Evolutionary conservation across 2,329 filamentous ascomycete species (phyloP).

Genomic region (Pseudogymnoascus sp.): DNA sequence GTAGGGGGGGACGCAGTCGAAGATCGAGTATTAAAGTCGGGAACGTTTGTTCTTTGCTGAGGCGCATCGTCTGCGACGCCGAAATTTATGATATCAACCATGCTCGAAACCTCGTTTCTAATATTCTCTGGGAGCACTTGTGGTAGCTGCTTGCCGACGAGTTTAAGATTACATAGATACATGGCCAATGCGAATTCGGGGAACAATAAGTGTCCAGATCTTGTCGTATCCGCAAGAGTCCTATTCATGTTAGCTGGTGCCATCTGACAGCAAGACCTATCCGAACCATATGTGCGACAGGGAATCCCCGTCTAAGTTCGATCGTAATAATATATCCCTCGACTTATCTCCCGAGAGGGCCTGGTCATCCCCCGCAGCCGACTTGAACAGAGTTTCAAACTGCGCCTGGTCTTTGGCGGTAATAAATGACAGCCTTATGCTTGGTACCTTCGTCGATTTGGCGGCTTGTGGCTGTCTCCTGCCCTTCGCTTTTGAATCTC

Average conservation of each 20-base stretch:
- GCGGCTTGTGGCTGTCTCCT: conserved; percentile 42
- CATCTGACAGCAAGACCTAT: conserved; percentile 9
- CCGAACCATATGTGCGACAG: conserved; percentile 85
- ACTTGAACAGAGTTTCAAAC: conserved; percentile 97
- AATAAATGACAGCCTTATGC: conserved; percentile 90
- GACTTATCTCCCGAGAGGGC: conserved; percentile 90
- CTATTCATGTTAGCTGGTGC: conserved; percentile 34
- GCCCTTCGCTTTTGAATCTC: conserved; percentile 34
- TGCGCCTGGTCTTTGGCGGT: conserved; percentile 90
- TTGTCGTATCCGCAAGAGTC: conserved; percentile 90
- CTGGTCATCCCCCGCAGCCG: conserved; percentile 74
- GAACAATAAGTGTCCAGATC: conserved; percentile 91
- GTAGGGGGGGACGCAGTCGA: conserved; percentile 42
- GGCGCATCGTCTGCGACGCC: conserved; percentile 67
- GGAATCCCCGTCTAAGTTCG: conserved; percentile 76
- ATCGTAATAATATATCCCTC: conserved; percentile 78
- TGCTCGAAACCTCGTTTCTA: conserved; percentile 94
- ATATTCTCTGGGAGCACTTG: conserved; percentile 69
- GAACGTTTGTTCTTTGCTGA: conserved; percentile 51
- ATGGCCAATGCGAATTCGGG: conserved; percentile 96
- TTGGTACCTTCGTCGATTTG: conserved; percentile 74
- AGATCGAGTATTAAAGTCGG: conserved; percentile 56
- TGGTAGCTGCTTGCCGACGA: conserved; percentile 80
- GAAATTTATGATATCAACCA: conserved; percentile 99
- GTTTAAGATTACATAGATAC: conserved; percentile 93